These are phyloP conservation scores for Fusarium bulbicola DNA, from an alignment of 2,329 filamentous ascomycete species.

Conservation along the genomic window DNA sequence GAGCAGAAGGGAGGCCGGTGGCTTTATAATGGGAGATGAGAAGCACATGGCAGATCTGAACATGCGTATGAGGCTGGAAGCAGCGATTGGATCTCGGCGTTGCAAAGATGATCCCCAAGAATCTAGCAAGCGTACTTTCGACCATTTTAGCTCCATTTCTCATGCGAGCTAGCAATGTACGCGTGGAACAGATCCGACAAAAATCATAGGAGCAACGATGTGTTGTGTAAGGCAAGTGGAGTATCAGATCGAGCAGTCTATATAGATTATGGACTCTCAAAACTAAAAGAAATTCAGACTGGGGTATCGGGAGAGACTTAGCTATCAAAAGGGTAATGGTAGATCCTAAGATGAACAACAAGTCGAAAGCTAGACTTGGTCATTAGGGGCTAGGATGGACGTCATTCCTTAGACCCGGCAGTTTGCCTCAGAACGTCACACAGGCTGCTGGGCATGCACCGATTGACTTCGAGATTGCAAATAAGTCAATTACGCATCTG, in stretches of 20 bases:
- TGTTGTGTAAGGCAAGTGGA: neutral
- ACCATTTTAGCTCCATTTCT: neutral
- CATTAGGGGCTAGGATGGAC: neutral
- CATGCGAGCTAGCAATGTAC: neutral
- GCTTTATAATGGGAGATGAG: neutral
- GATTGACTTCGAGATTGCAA: neutral
- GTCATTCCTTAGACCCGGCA: neutral
- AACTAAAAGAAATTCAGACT: rapidly evolving
- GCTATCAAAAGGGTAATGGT: rapidly evolving
- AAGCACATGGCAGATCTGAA: neutral
- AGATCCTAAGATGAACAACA: neutral
- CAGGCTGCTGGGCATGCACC: neutral
- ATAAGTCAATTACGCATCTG: neutral
- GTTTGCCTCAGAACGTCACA: neutral
- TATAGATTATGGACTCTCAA: too few species aligned
- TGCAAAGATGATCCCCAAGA: neutral
- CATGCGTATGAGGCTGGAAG: too few species aligned
- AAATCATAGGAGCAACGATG: neutral
- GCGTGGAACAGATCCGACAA: neutral
- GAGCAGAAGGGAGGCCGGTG: neutral
- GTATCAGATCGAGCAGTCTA: too few species aligned
- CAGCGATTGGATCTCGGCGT: too few species aligned
- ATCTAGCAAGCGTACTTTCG: rapidly evolving
- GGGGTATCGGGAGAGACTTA: rapidly evolving
- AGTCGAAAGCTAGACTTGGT: neutral